Base-by-base conservation (phyloP, 208 protist genomes). In the Leishmania martiniquensis region DNA sequence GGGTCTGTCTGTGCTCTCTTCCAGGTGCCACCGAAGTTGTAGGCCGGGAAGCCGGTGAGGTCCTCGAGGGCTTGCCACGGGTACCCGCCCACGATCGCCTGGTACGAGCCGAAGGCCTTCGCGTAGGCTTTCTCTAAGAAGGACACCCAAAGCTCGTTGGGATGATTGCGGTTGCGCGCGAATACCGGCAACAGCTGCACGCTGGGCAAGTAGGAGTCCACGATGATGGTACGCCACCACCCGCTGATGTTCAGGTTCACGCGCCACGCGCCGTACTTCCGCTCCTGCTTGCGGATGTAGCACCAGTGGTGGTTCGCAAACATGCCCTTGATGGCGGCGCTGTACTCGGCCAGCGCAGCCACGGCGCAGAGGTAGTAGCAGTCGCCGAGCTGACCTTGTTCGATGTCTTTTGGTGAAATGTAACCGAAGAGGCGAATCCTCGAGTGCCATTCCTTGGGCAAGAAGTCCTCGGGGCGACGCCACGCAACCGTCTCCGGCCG, bases 61-160 rank as follows among this genome's bases (percentile, higher is more conserved):
- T 98, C 93, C 73, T 92, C 85, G 49, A 98, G 69, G 9, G 91
- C 92, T 55, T 96, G 87, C 47, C 93, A 68, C 57, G 90, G 87
- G 57, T 96, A 88, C 67, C 93, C 95, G 42, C 88, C 88, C 10
- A 92, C 75, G 72, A 97, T 93, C 72, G 93, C 89, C 37, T 83
- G 87, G 80, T 97, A 98, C 42, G 86, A 84, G 45, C 93, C 93
- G 72, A 94, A 88, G 54, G 93, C 39, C 82, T 98, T 98, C 20
- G 94, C 93, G 77, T 97, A 98, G 13, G 94, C 95, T 85, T 98
- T 98, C 75, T 98, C 81, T 15, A 96, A 66, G 29, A 98, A 77
- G 39, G 84, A 74, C 13, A 91, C 78, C 94, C 96, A 98, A 55
- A 97, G 63, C 83, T 97, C 91, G 34, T 82, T 62, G 34, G 89